Evolutionary conservation across 768 basidiomycete species (phyloP), one percentile per base, ranked within the genome.

Genomic region (Leccinum incarnatum): DNA sequence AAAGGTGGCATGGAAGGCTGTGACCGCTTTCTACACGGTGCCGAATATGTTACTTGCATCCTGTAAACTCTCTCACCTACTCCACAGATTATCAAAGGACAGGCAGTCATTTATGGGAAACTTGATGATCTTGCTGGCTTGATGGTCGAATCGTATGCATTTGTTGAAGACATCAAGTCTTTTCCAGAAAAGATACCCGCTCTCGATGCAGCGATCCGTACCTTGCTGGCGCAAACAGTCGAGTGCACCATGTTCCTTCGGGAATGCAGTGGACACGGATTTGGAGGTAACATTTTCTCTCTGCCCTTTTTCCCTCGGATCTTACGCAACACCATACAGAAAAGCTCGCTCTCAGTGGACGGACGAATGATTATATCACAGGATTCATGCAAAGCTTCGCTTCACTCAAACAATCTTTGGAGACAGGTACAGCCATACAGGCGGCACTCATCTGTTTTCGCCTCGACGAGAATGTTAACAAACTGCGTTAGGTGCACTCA

Each of bases 181-280:
- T 65, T 76, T 17, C 65, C 69, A 6, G 63, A 69, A 50, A 73
- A 59, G 47, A 65, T 76, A 42, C 62, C 66, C 21, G 14, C 37
- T 4, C 68, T 76, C 2, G 69, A 76, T 48, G 59, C 62, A 30
- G 65, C 62, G 14, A 67, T 77, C 50, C 55, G 58, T 4, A 56
- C 57, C 1, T 61, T 76, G 19, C 51, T 72, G 2, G 62, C 66
- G 8, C 76, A 76, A 50, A 76, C 75, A 0, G 65, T 74, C 6
- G 76, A 77, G 62, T 76, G 75, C 30, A 69, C 60, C 15, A 65
- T 77, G 55, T 76, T 76, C 54, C 62, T 76, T 51, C 75, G 67
- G 7, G 76, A 76, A 54, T 76, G 71, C 46, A 68, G 65, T 52
- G 74, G 74, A 0, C 61, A 69, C 52, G 74, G 76, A 8, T 76